A percentile compares a stretch with the other conserved stretches of the same genome.
These are phyloP conservation scores for Bipolaris cookei DNA, from an alignment of 2,329 filamentous ascomycete genomes.

Conservation along the genomic window DNA sequence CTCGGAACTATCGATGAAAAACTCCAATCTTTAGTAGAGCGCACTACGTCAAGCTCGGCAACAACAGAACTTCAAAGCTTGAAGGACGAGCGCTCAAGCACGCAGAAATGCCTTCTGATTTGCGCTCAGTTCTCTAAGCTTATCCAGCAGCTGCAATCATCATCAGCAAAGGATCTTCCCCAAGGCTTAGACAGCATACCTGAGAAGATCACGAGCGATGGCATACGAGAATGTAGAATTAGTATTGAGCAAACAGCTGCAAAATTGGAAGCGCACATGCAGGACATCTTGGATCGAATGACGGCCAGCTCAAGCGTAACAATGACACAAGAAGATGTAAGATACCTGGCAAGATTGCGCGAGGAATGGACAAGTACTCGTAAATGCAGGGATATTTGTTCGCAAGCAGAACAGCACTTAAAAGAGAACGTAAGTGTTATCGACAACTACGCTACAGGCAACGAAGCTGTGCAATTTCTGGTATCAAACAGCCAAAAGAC, in stretches of 20 bases:
- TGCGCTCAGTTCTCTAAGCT: not conserved
- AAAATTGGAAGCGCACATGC: not conserved
- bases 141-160: not conserved
- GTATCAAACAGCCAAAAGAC: not conserved
- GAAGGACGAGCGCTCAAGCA: not conserved
- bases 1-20: constrained; percentile 23
- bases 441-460: not conserved
- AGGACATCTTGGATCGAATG: not conserved
- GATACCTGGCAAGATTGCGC: not conserved
- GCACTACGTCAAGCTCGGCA: not conserved
- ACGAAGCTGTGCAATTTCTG: constrained; percentile 1
- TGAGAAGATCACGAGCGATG: not conserved
- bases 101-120: not conserved
- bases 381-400: not conserved
- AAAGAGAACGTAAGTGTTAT: not conserved
- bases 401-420: not conserved
- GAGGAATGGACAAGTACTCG: not conserved
- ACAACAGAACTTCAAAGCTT: not conserved
- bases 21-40: constrained; percentile 12
- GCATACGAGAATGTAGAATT: not conserved
- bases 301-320: not conserved
- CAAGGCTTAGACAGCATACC: not conserved
- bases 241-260: not conserved
- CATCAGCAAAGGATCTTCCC: not conserved
- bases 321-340: not conserved